Percentiles rank a stretch among this genome's conserved stretches.
Evolutionary conservation across 495 filamentous ascomycete genomes (phyloP).

Genomic region (Neurospora sp.): DNA sequence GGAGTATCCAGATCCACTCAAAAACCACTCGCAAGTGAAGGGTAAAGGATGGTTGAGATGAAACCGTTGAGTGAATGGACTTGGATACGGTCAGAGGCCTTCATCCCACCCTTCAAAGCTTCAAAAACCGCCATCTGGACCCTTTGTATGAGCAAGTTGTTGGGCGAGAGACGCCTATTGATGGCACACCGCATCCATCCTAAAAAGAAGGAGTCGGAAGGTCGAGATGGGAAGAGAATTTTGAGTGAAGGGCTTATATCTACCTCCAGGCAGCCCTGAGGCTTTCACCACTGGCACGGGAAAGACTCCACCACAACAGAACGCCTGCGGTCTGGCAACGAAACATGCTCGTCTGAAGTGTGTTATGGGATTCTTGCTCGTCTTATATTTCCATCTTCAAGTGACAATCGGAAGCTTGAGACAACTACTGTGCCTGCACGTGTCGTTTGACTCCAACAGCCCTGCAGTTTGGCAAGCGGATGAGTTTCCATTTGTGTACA

Average conservation of each 20-base stretch:
- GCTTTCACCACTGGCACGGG: neutral
- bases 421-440: neutral
- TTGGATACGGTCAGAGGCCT: neutral
- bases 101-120: neutral
- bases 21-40: neutral
- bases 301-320: neutral
- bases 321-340: too few relatives aligned
- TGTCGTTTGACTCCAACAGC: neutral
- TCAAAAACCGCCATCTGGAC: neutral
- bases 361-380: neutral
- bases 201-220: neutral
- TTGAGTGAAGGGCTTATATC: neutral
- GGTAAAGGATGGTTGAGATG: neutral
- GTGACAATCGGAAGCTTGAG: too few relatives aligned
- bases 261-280: neutral
- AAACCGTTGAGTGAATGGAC: neutral
- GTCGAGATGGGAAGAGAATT: neutral
- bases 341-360: neutral
- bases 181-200: neutral
- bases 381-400: neutral
- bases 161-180: neutral
- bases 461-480: neutral
- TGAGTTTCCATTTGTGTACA: neutral
- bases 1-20: neutral
- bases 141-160: neutral